phyloP scores from a whole-genome alignment of 306 rosid genomes.

The Castanospermum australe region DNA sequence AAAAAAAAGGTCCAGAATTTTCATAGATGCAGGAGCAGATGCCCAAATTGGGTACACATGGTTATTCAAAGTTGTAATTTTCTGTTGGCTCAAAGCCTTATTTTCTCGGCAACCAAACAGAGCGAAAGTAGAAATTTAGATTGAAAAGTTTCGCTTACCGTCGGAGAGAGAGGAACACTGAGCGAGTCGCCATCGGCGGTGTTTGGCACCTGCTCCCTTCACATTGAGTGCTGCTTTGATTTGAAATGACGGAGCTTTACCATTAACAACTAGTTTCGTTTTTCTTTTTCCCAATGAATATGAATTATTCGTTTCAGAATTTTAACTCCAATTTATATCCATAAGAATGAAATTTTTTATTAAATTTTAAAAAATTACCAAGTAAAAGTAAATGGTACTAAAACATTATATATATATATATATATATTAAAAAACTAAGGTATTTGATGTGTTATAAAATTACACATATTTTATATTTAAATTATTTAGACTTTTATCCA shows the following conservation, averaged over 20 bases:
- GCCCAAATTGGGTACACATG: neutral
- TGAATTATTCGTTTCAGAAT: too few relatives aligned
- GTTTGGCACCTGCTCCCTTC: neutral
- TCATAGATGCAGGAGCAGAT: neutral
- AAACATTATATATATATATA: too few relatives aligned
- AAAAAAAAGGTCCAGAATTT: neutral
- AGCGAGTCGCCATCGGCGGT: conserved; percentile 48
- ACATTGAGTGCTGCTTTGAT: neutral
- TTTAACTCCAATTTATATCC: too few relatives aligned
- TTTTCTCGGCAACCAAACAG: conserved; percentile 19
- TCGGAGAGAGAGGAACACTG: conserved; percentile 37
- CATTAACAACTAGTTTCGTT: too few relatives aligned
- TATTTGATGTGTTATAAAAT: too few relatives aligned
- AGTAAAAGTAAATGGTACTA: too few relatives aligned
- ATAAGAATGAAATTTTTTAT: too few relatives aligned
- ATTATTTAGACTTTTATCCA: too few relatives aligned
- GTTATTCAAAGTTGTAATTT: neutral
- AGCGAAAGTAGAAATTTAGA: neutral
- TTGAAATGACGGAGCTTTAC: neutral
- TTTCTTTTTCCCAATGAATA: too few relatives aligned
- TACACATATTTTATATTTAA: too few relatives aligned
- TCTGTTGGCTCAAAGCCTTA: neutral
- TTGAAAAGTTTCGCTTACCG: conserved; percentile 34
- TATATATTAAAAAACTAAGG: too few relatives aligned
- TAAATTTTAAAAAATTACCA: too few relatives aligned